Evolutionary conservation across 495 filamentous ascomycete genomes (phyloP).

Genomic region (Apiosordaria backusii): DNA sequence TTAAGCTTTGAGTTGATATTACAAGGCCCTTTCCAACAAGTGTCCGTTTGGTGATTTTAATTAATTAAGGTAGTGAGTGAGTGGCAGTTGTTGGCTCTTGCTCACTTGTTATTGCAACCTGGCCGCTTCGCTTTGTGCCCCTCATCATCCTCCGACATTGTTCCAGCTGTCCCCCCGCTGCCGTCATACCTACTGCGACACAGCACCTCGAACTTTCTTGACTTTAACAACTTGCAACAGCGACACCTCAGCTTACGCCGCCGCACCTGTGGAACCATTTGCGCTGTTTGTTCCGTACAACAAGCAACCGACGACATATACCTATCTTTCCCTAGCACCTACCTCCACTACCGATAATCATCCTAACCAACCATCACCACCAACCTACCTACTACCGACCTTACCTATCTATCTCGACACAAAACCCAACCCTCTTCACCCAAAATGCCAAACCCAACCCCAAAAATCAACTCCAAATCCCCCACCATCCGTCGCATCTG

Average conservation of each 20-base stretch:
- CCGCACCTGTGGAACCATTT: too few relatives aligned
- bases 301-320: neutral
- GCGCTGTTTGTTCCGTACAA: neutral
- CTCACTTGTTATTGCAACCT: constrained; percentile 14
- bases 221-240: too few relatives aligned
- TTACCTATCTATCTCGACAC: too few relatives aligned
- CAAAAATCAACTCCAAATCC: constrained; percentile 68
- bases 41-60: neutral
- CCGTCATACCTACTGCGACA: neutral
- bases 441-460: constrained; percentile 31
- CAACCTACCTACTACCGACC: neutral
- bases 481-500: constrained; percentile 77
- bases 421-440: constrained; percentile 12
- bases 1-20: too few relatives aligned
- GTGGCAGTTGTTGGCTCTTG: neutral
- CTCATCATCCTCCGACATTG: neutral
- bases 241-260: too few relatives aligned
- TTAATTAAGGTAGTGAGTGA: too few relatives aligned
- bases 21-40: neutral
- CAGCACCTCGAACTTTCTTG: too few relatives aligned
- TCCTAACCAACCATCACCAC: constrained; percentile 1
- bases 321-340: neutral
- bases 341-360: too few relatives aligned
- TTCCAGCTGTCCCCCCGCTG: too few relatives aligned
- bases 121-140: constrained; percentile 12